Conservation (phyloP, 306 rosid species). For the Quillaja saponaria region DNA sequence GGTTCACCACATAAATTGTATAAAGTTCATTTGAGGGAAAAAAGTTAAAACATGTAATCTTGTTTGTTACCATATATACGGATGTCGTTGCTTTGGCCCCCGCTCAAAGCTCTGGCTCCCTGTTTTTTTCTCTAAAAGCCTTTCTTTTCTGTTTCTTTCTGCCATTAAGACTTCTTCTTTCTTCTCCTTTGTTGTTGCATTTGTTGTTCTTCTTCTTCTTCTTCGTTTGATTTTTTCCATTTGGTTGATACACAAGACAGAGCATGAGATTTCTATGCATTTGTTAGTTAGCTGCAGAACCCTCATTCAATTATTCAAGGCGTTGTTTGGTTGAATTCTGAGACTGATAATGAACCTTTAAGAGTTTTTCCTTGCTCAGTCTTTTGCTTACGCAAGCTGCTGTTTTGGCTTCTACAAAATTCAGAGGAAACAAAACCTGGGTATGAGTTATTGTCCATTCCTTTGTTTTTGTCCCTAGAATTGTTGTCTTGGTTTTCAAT, state of each 20-base stretch:
- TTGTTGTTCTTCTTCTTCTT: neutral
- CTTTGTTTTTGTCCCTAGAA: neutral
- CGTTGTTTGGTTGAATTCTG: too few species aligned
- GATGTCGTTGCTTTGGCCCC: constrained; percentile 31
- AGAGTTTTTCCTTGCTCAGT: neutral
- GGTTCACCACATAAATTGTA: too few species aligned
- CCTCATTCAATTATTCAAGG: constrained; percentile 14
- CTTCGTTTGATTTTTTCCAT: neutral
- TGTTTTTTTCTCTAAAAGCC: constrained; percentile 1
- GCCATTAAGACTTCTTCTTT: constrained; percentile 3
- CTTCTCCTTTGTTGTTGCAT: neutral
- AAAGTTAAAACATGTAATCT: neutral
- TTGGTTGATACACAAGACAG: constrained; percentile 3
- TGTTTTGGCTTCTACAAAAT: constrained; percentile 2
- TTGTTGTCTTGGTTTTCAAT: neutral
- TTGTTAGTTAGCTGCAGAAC: neutral
- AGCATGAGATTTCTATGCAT: constrained; percentile 6
- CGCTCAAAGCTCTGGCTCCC: constrained; percentile 22
- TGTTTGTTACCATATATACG: constrained; percentile 26
- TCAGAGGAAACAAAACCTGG: constrained; percentile 19
- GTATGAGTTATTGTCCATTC: constrained; percentile 12
- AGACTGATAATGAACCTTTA: constrained; percentile 24
- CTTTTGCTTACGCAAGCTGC: constrained; percentile 17
- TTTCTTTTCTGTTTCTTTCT: neutral
- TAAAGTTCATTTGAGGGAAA: too few species aligned